These are phyloP conservation scores for Alternaria triticina DNA, from an alignment of 2,329 filamentous ascomycete species.

Conservation along the genomic window DNA sequence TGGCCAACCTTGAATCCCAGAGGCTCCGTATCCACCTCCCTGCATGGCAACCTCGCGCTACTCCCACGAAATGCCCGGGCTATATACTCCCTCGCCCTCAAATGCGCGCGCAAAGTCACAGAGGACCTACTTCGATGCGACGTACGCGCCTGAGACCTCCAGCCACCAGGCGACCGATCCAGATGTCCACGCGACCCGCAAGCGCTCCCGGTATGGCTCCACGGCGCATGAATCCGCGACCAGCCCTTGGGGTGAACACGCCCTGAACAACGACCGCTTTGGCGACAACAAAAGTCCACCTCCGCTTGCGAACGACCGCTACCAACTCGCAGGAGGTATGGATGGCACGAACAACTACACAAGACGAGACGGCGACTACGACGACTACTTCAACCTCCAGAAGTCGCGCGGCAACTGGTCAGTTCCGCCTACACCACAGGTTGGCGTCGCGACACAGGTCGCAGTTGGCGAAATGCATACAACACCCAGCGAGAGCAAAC, in stretches of 20 bases:
- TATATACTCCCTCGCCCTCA: slow-evolving; percentile 28
- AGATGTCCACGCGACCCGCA: slow-evolving; percentile 40
- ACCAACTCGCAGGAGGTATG: slow-evolving; percentile 56
- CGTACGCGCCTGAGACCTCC: slow-evolving; percentile 32
- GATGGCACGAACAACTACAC: slow-evolving; percentile 53
- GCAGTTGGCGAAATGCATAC: slow-evolving; percentile 16
- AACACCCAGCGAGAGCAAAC: slow-evolving; percentile 29
- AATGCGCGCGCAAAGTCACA: slow-evolving; percentile 22
- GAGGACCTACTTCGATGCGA: slow-evolving; percentile 27
- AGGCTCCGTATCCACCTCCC: slow-evolving; percentile 27
- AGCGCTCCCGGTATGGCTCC: slow-evolving; percentile 32
- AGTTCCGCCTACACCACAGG: slow-evolving; percentile 35
- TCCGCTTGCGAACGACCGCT: slow-evolving; percentile 59
- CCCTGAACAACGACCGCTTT: slow-evolving; percentile 28
- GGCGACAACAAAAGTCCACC: slow-evolving; percentile 46
- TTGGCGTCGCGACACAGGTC: slow-evolving; percentile 18
- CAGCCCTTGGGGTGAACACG: slow-evolving; percentile 27
- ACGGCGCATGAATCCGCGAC: slow-evolving; percentile 19
- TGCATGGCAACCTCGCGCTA: slow-evolving; percentile 31
- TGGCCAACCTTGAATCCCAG: slow-evolving; percentile 12
- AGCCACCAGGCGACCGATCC: slow-evolving; percentile 37
- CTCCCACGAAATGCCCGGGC: slow-evolving; percentile 36
- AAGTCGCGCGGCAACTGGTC: slow-evolving; percentile 47
- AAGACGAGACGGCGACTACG: slow-evolving; percentile 49
- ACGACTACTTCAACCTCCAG: slow-evolving; percentile 50